Conservation (phyloP, 2,329 filamentous ascomycete species). For the Stachybotrys chlorohalonatus region DNA sequence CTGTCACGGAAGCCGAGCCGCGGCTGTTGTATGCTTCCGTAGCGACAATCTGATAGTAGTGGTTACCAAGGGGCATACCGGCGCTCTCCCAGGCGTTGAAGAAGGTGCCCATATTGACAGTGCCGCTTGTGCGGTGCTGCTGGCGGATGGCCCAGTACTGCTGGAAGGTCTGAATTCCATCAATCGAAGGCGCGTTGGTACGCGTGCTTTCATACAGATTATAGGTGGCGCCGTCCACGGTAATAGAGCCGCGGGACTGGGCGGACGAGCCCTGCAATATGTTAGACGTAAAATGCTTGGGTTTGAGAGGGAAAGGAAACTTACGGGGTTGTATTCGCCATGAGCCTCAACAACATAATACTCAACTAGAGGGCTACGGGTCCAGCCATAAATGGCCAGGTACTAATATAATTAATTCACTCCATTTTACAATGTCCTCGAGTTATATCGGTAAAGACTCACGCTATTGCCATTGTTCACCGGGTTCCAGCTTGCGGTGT, state of each 20-base stretch:
- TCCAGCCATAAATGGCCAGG: not conserved
- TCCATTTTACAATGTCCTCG: not conserved
- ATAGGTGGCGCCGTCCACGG: not conserved
- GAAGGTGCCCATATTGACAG: conserved; percentile 35
- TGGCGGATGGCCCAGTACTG: conserved; percentile 35
- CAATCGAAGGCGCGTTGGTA: not conserved
- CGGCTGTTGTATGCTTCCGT: conserved; percentile 32
- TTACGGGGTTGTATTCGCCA: not conserved
- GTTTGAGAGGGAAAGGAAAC: not conserved
- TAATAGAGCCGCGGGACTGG: not conserved
- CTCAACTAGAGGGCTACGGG: not conserved
- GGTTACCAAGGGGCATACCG: conserved; percentile 33
- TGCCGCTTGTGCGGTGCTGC: conserved; percentile 35
- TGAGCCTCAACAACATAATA: conserved; percentile 1
- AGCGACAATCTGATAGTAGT: conserved; percentile 40
- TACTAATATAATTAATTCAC: not conserved
- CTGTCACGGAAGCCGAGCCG: too few relatives aligned
- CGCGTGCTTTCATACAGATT: not conserved
- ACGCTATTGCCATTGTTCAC: conserved; percentile 18
- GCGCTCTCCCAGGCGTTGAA: conserved; percentile 37
- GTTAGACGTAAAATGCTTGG: not conserved
- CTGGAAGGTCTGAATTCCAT: conserved; percentile 1
- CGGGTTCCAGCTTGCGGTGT: conserved; percentile 16
- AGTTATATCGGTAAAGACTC: not conserved
- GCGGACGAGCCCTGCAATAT: not conserved